A percentile compares a stretch with the other conserved stretches of the same genome.
Evolutionary conservation across 192 early-diverging fungal genomes (phyloP).

Genomic region (Entomortierella beljakovae): DNA sequence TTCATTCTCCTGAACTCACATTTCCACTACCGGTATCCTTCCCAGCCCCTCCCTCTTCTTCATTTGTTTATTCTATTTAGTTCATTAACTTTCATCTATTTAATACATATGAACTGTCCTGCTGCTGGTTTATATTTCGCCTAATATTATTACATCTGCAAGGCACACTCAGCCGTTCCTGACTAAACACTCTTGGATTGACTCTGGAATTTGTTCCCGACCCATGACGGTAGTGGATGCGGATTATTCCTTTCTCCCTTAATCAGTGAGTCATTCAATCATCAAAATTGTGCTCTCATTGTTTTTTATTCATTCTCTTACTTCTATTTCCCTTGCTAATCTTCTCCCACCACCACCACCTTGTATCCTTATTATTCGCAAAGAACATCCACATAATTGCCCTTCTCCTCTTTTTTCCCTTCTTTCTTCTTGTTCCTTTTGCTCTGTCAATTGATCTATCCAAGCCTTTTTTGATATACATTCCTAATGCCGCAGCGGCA

Average conservation of each 20-base stretch:
- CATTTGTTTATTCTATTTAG: background rate
- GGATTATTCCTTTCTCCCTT: background rate
- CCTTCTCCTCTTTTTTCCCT: background rate
- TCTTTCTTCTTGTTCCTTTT: background rate
- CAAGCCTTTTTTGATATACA: too few relatives aligned
- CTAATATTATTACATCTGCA: background rate
- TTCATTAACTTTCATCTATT: background rate
- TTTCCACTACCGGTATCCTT: background rate
- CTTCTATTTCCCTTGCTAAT: background rate
- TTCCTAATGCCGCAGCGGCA: background rate
- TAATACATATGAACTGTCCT: background rate
- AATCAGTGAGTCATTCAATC: conserved; percentile 12
- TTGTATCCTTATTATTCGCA: too few relatives aligned
- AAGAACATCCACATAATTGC: too few relatives aligned
- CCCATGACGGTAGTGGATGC: conserved; percentile 6
- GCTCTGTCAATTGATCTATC: too few relatives aligned
- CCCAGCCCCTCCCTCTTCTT: background rate
- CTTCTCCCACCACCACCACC: too few relatives aligned
- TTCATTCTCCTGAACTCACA: background rate
- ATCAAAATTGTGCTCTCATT: background rate
- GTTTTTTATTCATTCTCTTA: background rate
- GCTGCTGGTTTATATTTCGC: background rate
- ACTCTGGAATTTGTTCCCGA: background rate
- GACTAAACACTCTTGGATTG: background rate
- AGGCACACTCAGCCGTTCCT: background rate